Percentiles rank a stretch among this genome's conserved stretches.
phyloP scores from a whole-genome alignment of 176 grass and related monocot genomes.

The Lolium multiflorum region DNA sequence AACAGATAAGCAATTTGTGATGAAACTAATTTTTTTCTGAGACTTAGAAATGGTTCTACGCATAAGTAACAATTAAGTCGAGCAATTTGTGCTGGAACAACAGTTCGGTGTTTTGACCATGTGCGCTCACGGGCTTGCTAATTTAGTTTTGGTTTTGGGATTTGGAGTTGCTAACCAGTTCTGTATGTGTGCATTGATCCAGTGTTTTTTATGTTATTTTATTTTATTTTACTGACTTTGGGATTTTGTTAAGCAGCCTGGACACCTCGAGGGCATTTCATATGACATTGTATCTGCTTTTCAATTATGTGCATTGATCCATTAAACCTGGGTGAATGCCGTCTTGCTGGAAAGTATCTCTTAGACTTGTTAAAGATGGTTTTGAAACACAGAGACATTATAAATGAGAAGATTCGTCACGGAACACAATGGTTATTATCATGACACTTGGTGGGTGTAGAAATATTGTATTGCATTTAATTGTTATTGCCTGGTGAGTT shows the following conservation, averaged over 20 bases:
- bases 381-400: constrained; percentile 92
- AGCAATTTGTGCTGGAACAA: constrained; percentile 19
- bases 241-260: constrained; percentile 70
- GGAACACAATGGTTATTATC: constrained; percentile 94
- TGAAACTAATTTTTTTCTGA: constrained; percentile 16
- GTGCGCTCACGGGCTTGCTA: neutral
- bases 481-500: constrained; percentile 90
- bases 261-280: constrained; percentile 87
- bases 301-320: constrained; percentile 71
- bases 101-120: neutral
- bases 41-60: neutral
- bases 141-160: neutral
- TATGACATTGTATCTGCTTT: constrained; percentile 99
- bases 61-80: neutral
- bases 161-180: constrained; percentile 12
- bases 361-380: constrained; percentile 94
- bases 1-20: too few relatives aligned
- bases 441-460: constrained; percentile 96
- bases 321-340: constrained; percentile 87
- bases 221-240: too few relatives aligned
- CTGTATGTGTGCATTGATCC: neutral
- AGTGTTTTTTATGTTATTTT: constrained; percentile 1
- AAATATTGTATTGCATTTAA: constrained; percentile 98
- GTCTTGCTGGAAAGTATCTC: constrained; percentile 82
- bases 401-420: constrained; percentile 88